A percentile compares a stretch with the other conserved stretches of the same genome.
Evolutionary conservation across 495 filamentous ascomycete genomes (phyloP).

Genomic region (Aspergillus conjunctus): DNA sequence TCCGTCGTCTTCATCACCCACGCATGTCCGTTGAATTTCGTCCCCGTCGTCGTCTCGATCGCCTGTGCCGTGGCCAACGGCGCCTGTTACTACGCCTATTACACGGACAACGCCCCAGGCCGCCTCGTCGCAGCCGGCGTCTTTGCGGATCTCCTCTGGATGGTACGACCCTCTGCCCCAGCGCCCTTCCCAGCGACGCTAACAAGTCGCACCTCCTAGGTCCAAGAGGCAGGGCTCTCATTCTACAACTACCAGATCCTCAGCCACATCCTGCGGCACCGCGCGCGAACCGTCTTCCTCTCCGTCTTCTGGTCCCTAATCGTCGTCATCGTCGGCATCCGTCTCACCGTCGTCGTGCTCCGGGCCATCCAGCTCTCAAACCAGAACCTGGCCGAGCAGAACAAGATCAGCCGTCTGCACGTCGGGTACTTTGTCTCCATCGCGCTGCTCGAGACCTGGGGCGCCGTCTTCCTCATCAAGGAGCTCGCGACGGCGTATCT

Average conservation of each 20-base stretch:
- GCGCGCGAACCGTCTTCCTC: slow-evolving; percentile 24
- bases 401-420: slow-evolving; percentile 29
- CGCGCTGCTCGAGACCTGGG: slow-evolving; percentile 31
- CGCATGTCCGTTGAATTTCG: slow-evolving; percentile 20
- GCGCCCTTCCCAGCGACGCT: no score
- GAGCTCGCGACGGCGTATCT: slow-evolving; percentile 6
- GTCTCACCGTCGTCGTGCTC: slow-evolving; percentile 25
- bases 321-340: slow-evolving; percentile 18
- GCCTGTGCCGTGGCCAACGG: slow-evolving; percentile 34
- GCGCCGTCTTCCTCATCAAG: slow-evolving; percentile 32
- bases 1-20: slow-evolving; percentile 30
- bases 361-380: slow-evolving; percentile 21
- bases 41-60: slow-evolving; percentile 32
- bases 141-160: slow-evolving; percentile 34
- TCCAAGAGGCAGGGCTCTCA: slow-evolving; percentile 37
- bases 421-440: slow-evolving; percentile 34
- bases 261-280: slow-evolving; percentile 24
- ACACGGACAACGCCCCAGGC: slow-evolving; percentile 21
- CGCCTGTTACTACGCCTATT: slow-evolving; percentile 37
- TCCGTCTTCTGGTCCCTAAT: slow-evolving; percentile 34
- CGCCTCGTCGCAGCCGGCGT: slow-evolving; percentile 23
- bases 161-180: slow-evolving; percentile 20
- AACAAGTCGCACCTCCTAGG: slow-evolving; percentile 9
- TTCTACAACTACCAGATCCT: slow-evolving; percentile 41
- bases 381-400: background rate